Evolutionary conservation across 495 filamentous ascomycete species (phyloP), one percentile per base, ranked within the genome.

Genomic region (Neurospora sp.): DNA sequence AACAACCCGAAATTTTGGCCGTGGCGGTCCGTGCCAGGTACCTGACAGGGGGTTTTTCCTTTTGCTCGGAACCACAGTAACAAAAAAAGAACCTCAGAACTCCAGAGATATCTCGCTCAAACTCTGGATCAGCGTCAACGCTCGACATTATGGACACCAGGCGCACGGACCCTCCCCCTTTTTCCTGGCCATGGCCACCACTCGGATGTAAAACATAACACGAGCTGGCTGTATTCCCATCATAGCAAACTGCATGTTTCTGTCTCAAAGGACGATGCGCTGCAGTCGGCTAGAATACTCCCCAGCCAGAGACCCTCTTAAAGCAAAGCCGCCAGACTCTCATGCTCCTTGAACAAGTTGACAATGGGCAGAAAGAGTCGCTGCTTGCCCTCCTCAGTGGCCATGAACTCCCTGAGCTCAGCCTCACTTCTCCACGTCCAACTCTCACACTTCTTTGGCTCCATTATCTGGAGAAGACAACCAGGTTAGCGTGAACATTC

Each of bases 361-460:
- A 83, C 59, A 14, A 92, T 78, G 4, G 89, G 89, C 74, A 86
- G 73, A 76, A 91, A 91, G 44, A 90, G 76, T 27, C 77, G 82
- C 39, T 80, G 74, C 59, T 78, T 74, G 14, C 78, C 80, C 41
- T 73, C 76, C 10, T 79, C 73, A 6, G 73, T 73, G 38, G 69
- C 78, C 18, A 71, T 76, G 44, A 73, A 76, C 39, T 45, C 75
- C 70, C 73, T 83, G 71, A 83, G 77, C 59, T 81, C 80, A 71
- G 84, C 80, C 87, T 88, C 90, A 10, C 76, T 81, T 12, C 80
- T 77, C 90, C 90, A 93, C 16, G 82, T 76, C 91, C 91, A 93
- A 1, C 77, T 80, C 42, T 85, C 85, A 74, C 90, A 92, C 76
- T 92, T 92, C 3, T 91, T 80, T 0, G 89, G 89, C 73, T 93